phyloP scores from a whole-genome alignment of 1,284 basidiomycete genomes.

The Trametes versicolor region DNA sequence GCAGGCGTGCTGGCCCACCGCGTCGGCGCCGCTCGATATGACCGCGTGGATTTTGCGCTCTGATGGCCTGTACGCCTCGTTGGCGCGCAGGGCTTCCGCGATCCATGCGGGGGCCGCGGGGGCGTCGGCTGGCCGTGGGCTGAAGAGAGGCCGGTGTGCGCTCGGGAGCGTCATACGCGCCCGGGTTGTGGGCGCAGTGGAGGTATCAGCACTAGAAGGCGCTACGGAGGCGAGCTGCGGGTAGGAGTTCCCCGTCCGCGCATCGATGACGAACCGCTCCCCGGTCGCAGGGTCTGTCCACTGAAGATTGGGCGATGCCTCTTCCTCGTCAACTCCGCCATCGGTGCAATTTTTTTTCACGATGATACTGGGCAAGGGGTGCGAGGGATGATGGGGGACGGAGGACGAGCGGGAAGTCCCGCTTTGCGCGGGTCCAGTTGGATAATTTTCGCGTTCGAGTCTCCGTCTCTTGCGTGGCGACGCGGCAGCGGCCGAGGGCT shows the following conservation, averaged over 20 bases:
- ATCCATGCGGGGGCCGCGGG: slow-evolving; percentile 59
- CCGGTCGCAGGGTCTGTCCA: slow-evolving; percentile 76
- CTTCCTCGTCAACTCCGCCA: slow-evolving; percentile 21
- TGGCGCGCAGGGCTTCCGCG: slow-evolving; percentile 60
- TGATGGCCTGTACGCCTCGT: slow-evolving; percentile 56
- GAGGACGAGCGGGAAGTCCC: not conserved
- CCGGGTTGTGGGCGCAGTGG: slow-evolving; percentile 12
- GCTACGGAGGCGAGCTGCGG: slow-evolving; percentile 44
- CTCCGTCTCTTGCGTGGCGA: slow-evolving; percentile 39
- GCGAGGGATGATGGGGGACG: not conserved
- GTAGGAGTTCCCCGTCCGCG: slow-evolving; percentile 67
- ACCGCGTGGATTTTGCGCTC: slow-evolving; percentile 57
- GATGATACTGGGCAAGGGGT: not conserved
- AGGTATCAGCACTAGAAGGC: slow-evolving; percentile 21
- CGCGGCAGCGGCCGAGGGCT: not conserved
- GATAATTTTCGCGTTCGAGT: slow-evolving; percentile 5
- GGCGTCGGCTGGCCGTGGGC: not conserved
- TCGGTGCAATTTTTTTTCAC: slow-evolving; percentile 6
- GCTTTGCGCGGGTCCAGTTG: not conserved
- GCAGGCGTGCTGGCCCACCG: slow-evolving; percentile 13
- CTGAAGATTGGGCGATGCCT: slow-evolving; percentile 43
- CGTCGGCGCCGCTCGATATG: slow-evolving; percentile 42
- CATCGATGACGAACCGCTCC: slow-evolving; percentile 76
- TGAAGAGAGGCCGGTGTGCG: not conserved
- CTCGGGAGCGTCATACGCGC: slow-evolving; percentile 17